These are phyloP conservation scores for Cinnamomum micranthum DNA, from an alignment of 164 flowering plant species.

Conservation along the genomic window DNA sequence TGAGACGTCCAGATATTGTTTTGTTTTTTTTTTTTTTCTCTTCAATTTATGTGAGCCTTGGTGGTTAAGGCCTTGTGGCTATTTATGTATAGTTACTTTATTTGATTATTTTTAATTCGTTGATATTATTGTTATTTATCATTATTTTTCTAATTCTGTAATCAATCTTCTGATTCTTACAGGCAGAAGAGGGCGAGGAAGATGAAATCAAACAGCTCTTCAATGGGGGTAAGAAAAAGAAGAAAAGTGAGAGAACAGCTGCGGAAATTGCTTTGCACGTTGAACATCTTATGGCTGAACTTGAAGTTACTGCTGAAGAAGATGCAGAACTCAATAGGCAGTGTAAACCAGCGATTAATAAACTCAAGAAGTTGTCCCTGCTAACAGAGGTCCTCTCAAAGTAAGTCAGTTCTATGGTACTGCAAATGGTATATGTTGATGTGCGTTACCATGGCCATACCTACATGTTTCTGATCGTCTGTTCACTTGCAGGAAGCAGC, in stretches of 20 bases:
- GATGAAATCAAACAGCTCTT: slow-evolving; percentile 73
- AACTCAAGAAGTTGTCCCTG: slow-evolving; percentile 89
- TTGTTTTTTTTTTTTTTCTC: neutral
- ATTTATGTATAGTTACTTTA: neutral
- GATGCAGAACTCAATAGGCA: slow-evolving; percentile 84
- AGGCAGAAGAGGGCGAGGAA: slow-evolving; percentile 89
- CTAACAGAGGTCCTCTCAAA: slow-evolving; percentile 88
- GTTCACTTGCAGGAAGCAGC: slow-evolving; percentile 66
- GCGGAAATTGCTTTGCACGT: slow-evolving; percentile 84
- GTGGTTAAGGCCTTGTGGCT: neutral
- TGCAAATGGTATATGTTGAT: neutral
- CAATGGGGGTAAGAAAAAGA: slow-evolving; percentile 81
- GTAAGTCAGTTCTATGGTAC: slow-evolving; percentile 28
- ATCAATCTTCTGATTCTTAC: slow-evolving; percentile 10
- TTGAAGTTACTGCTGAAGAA: slow-evolving; percentile 93
- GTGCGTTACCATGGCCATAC: neutral
- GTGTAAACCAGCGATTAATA: slow-evolving; percentile 85
- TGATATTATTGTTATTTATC: neutral
- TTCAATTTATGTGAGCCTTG: neutral
- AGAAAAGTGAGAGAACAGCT: slow-evolving; percentile 82
- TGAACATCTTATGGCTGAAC: slow-evolving; percentile 93
- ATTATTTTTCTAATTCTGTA: neutral
- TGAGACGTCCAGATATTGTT: neutral
- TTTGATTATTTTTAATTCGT: neutral
- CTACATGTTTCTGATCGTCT: neutral